phyloP scores from a whole-genome alignment of 202 grass and related monocot genomes.

The Schoenoplectus triqueter region DNA sequence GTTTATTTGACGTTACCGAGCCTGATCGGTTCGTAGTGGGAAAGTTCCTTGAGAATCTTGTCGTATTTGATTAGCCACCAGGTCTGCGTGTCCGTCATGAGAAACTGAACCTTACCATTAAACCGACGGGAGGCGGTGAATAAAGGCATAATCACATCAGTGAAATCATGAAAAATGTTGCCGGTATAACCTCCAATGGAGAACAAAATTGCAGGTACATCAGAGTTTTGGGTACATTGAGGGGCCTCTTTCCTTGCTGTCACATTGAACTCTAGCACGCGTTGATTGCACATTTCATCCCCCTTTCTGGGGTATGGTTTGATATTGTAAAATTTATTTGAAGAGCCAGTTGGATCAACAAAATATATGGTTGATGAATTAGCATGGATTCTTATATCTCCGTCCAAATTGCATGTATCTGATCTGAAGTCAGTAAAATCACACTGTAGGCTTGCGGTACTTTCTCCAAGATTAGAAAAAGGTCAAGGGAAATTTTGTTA shows the following conservation, averaged over 20 bases:
- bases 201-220: constrained; percentile 54
- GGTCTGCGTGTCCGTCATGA: constrained; percentile 52
- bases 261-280: constrained; percentile 53
- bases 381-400: constrained; percentile 65
- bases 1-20: constrained; percentile 38
- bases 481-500: background rate
- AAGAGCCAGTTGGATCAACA: constrained; percentile 8
- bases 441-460: constrained; percentile 40
- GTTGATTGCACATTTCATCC: constrained; percentile 52
- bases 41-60: constrained; percentile 53
- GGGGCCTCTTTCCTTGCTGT: constrained; percentile 23
- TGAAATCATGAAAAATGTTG: constrained; percentile 93
- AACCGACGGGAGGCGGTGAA: constrained; percentile 53
- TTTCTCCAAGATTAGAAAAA: constrained; percentile 9
- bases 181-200: constrained; percentile 79
- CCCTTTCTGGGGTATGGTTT: constrained; percentile 76
- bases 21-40: constrained; percentile 48
- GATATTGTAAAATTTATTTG: constrained; percentile 40
- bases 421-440: constrained; percentile 64
- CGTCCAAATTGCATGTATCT: constrained; percentile 62
- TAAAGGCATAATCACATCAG: constrained; percentile 75
- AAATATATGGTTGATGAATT: constrained; percentile 55
- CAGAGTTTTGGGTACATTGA: constrained; percentile 41
- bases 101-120: constrained; percentile 58
- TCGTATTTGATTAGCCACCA: constrained; percentile 84